Percentiles rank a stretch among this genome's conserved stretches.
Conservation (phyloP, 2,329 filamentous ascomycete species). For the Sporothrix inflata region DNA sequence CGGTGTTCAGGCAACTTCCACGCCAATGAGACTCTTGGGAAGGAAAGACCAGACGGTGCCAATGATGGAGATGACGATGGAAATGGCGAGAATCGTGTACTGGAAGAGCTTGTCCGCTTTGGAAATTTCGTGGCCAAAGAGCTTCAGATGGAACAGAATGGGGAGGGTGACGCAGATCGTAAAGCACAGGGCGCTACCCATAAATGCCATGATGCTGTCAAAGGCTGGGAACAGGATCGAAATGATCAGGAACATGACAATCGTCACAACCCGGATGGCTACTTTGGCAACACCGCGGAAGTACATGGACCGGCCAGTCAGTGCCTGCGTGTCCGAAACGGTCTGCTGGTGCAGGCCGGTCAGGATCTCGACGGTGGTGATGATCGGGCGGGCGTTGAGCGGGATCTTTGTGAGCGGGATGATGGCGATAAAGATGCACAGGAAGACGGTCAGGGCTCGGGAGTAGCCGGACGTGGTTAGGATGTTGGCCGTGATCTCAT, state of each 20-base stretch:
- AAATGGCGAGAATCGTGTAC: constrained; percentile 71
- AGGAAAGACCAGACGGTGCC: constrained; percentile 89
- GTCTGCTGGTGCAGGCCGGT: constrained; percentile 67
- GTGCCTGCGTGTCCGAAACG: constrained; percentile 47
- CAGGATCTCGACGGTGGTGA: constrained; percentile 81
- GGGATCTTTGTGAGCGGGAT: constrained; percentile 97
- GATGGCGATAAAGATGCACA: constrained; percentile 85
- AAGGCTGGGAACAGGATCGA: constrained; percentile 74
- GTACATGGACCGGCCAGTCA: constrained; percentile 59
- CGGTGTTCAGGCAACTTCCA: constrained; percentile 44
- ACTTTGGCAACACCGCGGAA: constrained; percentile 63
- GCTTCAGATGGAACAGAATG: constrained; percentile 84
- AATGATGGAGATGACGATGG: constrained; percentile 68
- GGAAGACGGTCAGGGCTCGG: constrained; percentile 69
- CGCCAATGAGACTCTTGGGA: constrained; percentile 73
- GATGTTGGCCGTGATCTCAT: constrained; percentile 91
- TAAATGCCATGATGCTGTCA: constrained; percentile 86
- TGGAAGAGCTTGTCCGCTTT: constrained; percentile 65
- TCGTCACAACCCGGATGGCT: constrained; percentile 65
- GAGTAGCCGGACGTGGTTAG: constrained; percentile 76
- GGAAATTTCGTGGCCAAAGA: constrained; percentile 76
- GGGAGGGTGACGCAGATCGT: constrained; percentile 92
- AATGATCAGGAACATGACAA: constrained; percentile 74
- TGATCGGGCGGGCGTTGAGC: constrained; percentile 83
- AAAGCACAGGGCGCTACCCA: constrained; percentile 89